Evolutionary conservation across 73 alveolate species (phyloP), one percentile per base, ranked within the genome.

Genomic region (Effrenium voratum): DNA sequence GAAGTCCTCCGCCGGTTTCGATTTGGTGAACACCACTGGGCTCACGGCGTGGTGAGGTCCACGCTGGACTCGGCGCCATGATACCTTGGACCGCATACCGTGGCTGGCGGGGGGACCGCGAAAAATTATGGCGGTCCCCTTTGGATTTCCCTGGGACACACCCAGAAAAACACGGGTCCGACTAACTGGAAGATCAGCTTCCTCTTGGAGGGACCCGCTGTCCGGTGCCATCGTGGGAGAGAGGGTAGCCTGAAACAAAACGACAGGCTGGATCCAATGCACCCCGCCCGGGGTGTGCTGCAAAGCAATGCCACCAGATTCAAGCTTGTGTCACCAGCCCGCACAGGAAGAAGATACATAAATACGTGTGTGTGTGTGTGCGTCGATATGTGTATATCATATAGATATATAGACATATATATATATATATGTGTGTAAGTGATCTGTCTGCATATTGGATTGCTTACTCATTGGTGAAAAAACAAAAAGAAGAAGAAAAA

Each of bases 21-120:
- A 8, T 19, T 19, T 19, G 8, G 26, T 12, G 63, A 8, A 24
- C 1, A 10, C 49, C 44, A n/a, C 40, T 40, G 1, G 30, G 15
- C 34, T 12, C 34, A 3, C 26, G 70, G 90, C 91, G 91, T 47
- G 22, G 91, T 81, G 72, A 81, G 47, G 40, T 81, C 91, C 46
- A 81, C 47, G 50, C 68, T 81, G 24, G 73, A 70, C 41, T 81
- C 91, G 73, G 47, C 57, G 15, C 73, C 91, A 46, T 45, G 70
- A 72, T 81, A 81, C 91, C 91, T 81, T 63, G 22, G 16, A 30
- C 79, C 30, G 63, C 26, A 19, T 52, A 8, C 8, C 63, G 26
- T 19, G 63, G 63, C 63, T 52, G 26, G 63, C 26, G 8, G 8
- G 63, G 63, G 8, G 26, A 52, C 63, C 63, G 63, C 63, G 19